Evolutionary conservation across 169 alveolate species (phyloP).

Genomic region (Neospora caninum): DNA sequence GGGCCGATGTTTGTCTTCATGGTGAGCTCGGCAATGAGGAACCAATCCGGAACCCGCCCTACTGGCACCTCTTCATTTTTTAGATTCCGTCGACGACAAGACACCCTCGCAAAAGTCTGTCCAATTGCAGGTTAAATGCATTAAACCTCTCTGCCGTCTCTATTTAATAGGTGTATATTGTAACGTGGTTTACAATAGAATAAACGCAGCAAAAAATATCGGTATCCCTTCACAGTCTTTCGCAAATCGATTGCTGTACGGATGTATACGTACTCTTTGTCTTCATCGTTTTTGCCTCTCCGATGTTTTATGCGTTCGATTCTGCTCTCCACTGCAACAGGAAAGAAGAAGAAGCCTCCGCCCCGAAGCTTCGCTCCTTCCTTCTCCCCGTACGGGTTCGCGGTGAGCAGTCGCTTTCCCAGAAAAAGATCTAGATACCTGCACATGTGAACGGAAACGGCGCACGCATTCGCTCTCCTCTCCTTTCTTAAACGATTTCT

Average conservation of each 20-base stretch:
- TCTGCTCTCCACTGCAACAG: background rate
- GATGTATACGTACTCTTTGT: background rate
- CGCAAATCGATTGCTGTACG: too few relatives aligned
- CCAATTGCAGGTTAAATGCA: too few relatives aligned
- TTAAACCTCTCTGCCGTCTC: too few relatives aligned
- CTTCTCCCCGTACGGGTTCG: background rate
- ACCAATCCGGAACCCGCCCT: background rate
- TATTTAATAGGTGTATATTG: too few relatives aligned
- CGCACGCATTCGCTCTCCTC: background rate
- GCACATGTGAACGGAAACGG: background rate
- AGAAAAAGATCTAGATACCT: background rate
- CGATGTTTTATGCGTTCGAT: too few relatives aligned
- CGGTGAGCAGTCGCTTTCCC: background rate
- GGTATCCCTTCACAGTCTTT: too few relatives aligned
- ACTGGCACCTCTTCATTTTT: too few relatives aligned
- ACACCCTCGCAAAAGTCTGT: too few relatives aligned
- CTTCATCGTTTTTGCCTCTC: background rate
- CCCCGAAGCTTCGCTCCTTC: slow-evolving; percentile 12
- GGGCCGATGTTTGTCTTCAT: slow-evolving; percentile 91
- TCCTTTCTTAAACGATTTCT: background rate
- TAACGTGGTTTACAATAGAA: too few relatives aligned
- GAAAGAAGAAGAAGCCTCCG: slow-evolving; percentile 9
- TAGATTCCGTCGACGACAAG: too few relatives aligned
- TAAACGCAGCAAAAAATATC: too few relatives aligned
- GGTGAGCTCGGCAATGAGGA: slow-evolving; percentile 72